phyloP scores from a whole-genome alignment of 352 stramenopile genomes.

The Aphanomyces cochlioides region DNA sequence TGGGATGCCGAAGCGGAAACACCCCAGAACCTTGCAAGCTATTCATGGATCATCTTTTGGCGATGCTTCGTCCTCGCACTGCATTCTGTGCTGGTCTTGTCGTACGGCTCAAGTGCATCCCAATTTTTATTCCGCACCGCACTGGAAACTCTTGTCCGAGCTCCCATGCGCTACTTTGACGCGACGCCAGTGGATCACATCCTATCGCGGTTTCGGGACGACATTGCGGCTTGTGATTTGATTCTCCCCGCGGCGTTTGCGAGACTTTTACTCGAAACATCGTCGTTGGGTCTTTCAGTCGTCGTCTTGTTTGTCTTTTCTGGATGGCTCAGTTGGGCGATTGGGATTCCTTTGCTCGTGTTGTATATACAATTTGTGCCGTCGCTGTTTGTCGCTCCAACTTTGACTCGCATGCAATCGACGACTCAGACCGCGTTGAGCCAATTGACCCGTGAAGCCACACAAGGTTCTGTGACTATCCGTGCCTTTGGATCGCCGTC shows the following conservation, averaged over 20 bases:
- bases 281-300: slow-evolving; percentile 73
- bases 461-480: slow-evolving; percentile 49
- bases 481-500: slow-evolving; percentile 40
- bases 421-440: slow-evolving; percentile 46
- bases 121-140: slow-evolving; percentile 71
- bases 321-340: slow-evolving; percentile 68
- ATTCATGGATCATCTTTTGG: slow-evolving; percentile 9
- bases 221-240: slow-evolving; percentile 70
- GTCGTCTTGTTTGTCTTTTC: slow-evolving; percentile 74
- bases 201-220: slow-evolving; percentile 64
- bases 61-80: slow-evolving; percentile 3
- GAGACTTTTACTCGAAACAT: slow-evolving; percentile 62
- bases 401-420: slow-evolving; percentile 46
- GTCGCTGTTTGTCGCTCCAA: slow-evolving; percentile 40
- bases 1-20: slow-evolving; percentile 24
- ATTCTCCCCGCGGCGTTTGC: slow-evolving; percentile 60
- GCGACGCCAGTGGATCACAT: slow-evolving; percentile 70
- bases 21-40: slow-evolving; percentile 31
- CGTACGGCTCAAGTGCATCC: slow-evolving; percentile 48
- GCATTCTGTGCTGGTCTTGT: not conserved
- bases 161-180: slow-evolving; percentile 76
- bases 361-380: slow-evolving; percentile 68
- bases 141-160: slow-evolving; percentile 56
- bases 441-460: slow-evolving; percentile 45
- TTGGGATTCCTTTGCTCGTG: slow-evolving; percentile 75